These are phyloP conservation scores for Patellifolia procumbens DNA, from an alignment of 179 eudicot species.

Conservation along the genomic window DNA sequence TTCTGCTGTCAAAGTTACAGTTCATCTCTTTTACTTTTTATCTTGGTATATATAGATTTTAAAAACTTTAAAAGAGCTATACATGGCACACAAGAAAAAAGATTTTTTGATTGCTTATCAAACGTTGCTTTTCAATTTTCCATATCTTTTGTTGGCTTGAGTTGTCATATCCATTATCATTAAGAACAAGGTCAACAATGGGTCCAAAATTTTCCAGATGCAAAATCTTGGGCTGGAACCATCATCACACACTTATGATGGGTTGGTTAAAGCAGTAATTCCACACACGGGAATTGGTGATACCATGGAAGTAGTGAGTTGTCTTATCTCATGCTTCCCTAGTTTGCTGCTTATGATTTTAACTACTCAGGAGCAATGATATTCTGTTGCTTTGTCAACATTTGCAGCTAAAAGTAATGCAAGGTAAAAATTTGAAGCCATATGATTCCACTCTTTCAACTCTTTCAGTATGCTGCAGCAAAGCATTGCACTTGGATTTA, in stretches of 20 bases:
- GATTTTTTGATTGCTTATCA: neutral
- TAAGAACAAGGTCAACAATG: conserved; percentile 29
- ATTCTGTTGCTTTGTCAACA: neutral
- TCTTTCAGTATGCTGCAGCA: conserved; percentile 65
- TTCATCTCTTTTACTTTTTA: neutral
- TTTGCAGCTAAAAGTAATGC: conserved; percentile 69
- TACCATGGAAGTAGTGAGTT: conserved; percentile 63
- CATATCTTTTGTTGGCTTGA: conserved; percentile 14
- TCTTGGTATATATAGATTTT: neutral
- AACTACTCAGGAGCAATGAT: conserved; percentile 12
- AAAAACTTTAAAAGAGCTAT: neutral
- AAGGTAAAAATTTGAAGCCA: conserved; percentile 59
- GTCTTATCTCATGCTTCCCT: conserved; percentile 9
- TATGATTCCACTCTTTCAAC: conserved; percentile 66
- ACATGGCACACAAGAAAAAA: neutral
- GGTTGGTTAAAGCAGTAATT: conserved; percentile 65
- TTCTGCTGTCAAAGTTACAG: neutral
- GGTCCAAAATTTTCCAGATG: conserved; percentile 58
- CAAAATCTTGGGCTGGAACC: conserved; percentile 80
- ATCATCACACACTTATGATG: conserved; percentile 56
- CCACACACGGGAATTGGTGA: conserved; percentile 39
- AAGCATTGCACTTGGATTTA: conserved; percentile 58
- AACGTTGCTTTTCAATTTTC: neutral
- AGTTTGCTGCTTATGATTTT: conserved; percentile 8
- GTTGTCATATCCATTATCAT: conserved; percentile 5